These are phyloP conservation scores for Mytilinidion resinicola DNA, from an alignment of 495 filamentous ascomycete genomes.

Conservation along the genomic window DNA sequence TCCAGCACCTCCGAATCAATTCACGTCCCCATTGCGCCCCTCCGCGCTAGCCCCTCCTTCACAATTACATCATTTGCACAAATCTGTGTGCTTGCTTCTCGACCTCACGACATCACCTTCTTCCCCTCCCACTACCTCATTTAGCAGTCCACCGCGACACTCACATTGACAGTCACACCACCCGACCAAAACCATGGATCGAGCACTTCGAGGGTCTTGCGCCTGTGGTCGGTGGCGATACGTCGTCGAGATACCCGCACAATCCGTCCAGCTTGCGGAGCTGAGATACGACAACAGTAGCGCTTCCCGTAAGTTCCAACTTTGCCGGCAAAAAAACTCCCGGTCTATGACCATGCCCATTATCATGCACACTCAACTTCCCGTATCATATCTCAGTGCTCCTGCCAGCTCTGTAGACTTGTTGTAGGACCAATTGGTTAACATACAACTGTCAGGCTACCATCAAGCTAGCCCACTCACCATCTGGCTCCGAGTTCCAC, in stretches of 20 bases:
- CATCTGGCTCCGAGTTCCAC: conserved; percentile 73
- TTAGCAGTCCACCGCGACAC: too few relatives aligned
- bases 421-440: background rate
- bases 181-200: background rate
- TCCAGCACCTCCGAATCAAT: too few relatives aligned
- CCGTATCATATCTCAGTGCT: background rate
- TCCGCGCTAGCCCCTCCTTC: too few relatives aligned
- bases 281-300: conserved; percentile 64
- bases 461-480: conserved; percentile 63
- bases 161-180: background rate
- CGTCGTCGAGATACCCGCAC: conserved; percentile 57
- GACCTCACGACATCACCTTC: too few relatives aligned
- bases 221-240: conserved; percentile 83
- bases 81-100: too few relatives aligned
- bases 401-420: too few relatives aligned
- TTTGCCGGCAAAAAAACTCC: background rate
- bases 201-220: conserved; percentile 62
- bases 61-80: too few relatives aligned
- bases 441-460: conserved; percentile 44
- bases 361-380: conserved; percentile 2
- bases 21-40: too few relatives aligned
- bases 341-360: background rate
- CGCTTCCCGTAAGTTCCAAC: conserved; percentile 54
- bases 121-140: too few relatives aligned
- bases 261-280: conserved; percentile 49